Conservation (phyloP, 495 filamentous ascomycete species). For the Melanomma pulvis-pyrius region DNA sequence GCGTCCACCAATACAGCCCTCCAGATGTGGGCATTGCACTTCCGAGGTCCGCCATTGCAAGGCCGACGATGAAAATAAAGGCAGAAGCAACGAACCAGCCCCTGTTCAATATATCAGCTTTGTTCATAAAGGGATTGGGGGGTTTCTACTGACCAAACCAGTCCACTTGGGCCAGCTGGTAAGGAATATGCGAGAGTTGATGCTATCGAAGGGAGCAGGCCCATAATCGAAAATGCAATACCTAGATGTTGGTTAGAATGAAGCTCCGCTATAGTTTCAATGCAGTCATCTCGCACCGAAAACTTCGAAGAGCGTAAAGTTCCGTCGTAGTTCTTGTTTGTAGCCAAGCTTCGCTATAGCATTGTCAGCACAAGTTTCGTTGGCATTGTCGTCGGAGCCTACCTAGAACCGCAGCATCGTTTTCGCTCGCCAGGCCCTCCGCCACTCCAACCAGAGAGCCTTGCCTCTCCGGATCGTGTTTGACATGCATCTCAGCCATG, state of each 20-base stretch:
- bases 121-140: neutral
- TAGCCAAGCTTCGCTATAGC: constrained; percentile 62
- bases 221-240: constrained; percentile 75
- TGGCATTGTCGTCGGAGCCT: neutral
- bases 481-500: neutral
- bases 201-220: constrained; percentile 70
- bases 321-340: constrained; percentile 69
- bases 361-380: constrained; percentile 1
- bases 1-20: constrained; percentile 73
- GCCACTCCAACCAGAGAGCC: constrained; percentile 26
- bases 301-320: constrained; percentile 67
- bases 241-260: constrained; percentile 38
- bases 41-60: constrained; percentile 71
- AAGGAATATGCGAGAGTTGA: constrained; percentile 66
- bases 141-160: constrained; percentile 59
- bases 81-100: constrained; percentile 65
- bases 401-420: constrained; percentile 46
- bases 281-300: constrained; percentile 50
- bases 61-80: constrained; percentile 66
- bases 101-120: constrained; percentile 27
- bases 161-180: constrained; percentile 68
- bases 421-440: constrained; percentile 40
- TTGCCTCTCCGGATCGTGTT: constrained; percentile 26
- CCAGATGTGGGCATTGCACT: constrained; percentile 72
- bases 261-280: neutral